Evolutionary conservation across 495 filamentous ascomycete genomes (phyloP), one percentile per base, ranked within the genome.

Genomic region (Platismatia glauca): DNA sequence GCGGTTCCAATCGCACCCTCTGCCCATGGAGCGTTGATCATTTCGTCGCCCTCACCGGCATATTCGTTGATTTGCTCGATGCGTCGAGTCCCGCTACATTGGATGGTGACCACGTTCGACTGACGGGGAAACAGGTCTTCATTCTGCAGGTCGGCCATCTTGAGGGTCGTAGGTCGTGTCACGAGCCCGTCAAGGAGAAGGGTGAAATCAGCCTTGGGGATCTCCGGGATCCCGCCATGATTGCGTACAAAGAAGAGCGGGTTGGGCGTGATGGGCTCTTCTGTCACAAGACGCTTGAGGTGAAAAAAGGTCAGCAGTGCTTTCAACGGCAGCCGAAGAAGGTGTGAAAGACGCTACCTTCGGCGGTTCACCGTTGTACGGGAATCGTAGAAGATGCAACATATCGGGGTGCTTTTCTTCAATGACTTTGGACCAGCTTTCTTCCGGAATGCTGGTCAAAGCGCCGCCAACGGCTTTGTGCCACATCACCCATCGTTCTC

Each of bases 351-450:
- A n/a, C 3, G 18, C 39, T 43, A 46, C 72, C 52, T 80, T 77
- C 1, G 83, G 83, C 0, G 84, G 79, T 63, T 89, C 86, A 11
- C 85, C 86, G 50, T 88, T 88, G 73, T 88, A 89, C 0, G 85
- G 86, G 63, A 88, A 89, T 64, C 87, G 79, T 3, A 89, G 73
- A 6, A 88, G 74, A 71, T 89, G 86, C 20, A 84, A 70, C 86
- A 88, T 88, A 66, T 87, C 84, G 1, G 73, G 66, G 61, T 80
- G 75, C 64, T 88, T 89, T 70, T 88, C 86, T 52, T 77, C 62
- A 22, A 78, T 70, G 7, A 88, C 86, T 18, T 65, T 78, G 3
- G 73, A 63, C 86, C 85, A 89, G 33, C 77, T 81, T 57, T 81
- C 77, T 16, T 82, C 79, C 1, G 80, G 76, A 4, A 84, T n/a